Base-by-base conservation (phyloP, 2,329 filamentous ascomycete genomes). In the Dactylellina sp. region DNA sequence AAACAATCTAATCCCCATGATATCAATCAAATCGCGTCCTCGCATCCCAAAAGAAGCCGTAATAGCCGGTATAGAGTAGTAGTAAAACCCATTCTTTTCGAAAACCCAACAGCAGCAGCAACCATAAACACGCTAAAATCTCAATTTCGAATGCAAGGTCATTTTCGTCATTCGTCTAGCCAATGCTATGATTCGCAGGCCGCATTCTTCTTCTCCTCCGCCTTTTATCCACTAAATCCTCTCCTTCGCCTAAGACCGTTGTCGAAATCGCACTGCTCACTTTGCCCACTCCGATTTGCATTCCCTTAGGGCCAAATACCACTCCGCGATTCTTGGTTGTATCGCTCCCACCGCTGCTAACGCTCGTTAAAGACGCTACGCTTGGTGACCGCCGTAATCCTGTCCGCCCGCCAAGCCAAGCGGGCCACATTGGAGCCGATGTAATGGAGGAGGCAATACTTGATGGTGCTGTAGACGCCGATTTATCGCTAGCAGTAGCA, bases 161-260 rank as follows among this genome's bases (percentile, higher is more conserved):
- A 28, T 24, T 20, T 6, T 7, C 2, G 18, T 25, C n/a, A 55
- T 22, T n/a, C n/a, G n/a, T n/a, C n/a, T 16, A 55, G 1, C 50
- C 50, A 55, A 55, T 55, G 25, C 50, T 55, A 24, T 55, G 50
- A 39, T 40, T 55, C 50, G 7, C 35, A 3, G 18, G 7, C 9
- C 50, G 22, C 25, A 55, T 28, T 25, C 40, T 64, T 22, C 47
- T 59, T 20, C 40, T 53, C 47, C 53, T 55, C 39, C 60, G 49
- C 60, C 22, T 59, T 60, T 72, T 72, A 60, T 72, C 68, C 25
- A 60, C 68, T 28, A 72, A 32, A 28, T 72, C 68, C 32, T 72
- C 68, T 2, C 68, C 68, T 35, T 72, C 68, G 2, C 68, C 68
- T 14, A 72, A 25, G 39, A 72, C 60, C 7, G 37, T 44, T 12